Evolutionary conservation across 2,329 filamentous ascomycete species (phyloP).

Genomic region (Ophiostoma quercus): DNA sequence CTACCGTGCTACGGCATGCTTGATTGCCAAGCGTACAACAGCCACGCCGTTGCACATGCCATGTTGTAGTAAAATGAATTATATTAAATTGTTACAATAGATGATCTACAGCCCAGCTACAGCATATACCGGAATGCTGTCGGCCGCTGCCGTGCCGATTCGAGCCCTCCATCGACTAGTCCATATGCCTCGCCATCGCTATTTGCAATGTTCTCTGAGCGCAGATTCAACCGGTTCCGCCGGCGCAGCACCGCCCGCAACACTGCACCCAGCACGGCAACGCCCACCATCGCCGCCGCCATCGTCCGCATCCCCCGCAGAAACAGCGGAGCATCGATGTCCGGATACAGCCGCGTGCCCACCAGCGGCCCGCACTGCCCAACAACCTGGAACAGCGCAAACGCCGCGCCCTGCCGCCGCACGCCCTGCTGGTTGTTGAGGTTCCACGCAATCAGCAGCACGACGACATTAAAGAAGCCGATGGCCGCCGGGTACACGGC

Average conservation of each 20-base stretch:
- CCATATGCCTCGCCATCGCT: constrained; percentile 16
- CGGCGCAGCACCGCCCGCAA: constrained; percentile 51
- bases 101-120: neutral
- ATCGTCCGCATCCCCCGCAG: constrained; percentile 58
- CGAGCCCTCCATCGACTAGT: neutral
- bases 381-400: constrained; percentile 74
- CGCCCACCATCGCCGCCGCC: constrained; percentile 56
- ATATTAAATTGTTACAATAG: neutral
- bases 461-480: constrained; percentile 80
- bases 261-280: constrained; percentile 50
- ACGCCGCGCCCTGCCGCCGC: constrained; percentile 60
- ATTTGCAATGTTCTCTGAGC: constrained; percentile 30
- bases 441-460: constrained; percentile 80
- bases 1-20: neutral
- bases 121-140: constrained; percentile 23
- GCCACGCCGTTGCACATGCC: neutral
- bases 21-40: neutral
- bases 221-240: constrained; percentile 46
- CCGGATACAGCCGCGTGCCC: constrained; percentile 62
- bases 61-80: neutral
- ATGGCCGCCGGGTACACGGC: constrained; percentile 72
- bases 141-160: neutral
- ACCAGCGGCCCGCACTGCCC: constrained; percentile 73
- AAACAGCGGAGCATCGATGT: constrained; percentile 56
- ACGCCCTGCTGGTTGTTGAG: constrained; percentile 76